These are phyloP conservation scores for Hemileccinum rubropunctum DNA, from an alignment of 768 basidiomycete genomes.

Conservation along the genomic window DNA sequence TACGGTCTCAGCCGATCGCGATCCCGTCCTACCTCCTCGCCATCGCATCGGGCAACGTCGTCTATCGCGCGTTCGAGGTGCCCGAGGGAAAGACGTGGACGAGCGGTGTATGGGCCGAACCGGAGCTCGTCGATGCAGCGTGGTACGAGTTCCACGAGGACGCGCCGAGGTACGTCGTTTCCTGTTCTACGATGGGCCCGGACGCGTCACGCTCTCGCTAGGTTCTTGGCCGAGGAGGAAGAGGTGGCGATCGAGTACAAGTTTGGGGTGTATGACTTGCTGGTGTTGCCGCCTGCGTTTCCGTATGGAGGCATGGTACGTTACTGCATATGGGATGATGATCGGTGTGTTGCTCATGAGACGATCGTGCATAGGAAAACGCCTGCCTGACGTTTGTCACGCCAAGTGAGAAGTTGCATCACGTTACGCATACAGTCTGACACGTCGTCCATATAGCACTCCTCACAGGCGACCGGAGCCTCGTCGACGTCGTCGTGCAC, in stretches of 20 bases:
- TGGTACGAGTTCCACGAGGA: slow-evolving; percentile 91
- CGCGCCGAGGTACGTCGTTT: slow-evolving; percentile 54
- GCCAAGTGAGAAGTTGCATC: slow-evolving; percentile 54
- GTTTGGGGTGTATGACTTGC: slow-evolving; percentile 85
- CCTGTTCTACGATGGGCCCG: background rate
- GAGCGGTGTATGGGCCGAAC: slow-evolving; percentile 89
- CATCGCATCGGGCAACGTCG: slow-evolving; percentile 81
- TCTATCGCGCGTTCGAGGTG: slow-evolving; percentile 62
- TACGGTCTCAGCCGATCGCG: slow-evolving; percentile 83
- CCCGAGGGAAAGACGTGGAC: slow-evolving; percentile 68
- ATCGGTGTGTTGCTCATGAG: background rate
- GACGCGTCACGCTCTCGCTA: slow-evolving; percentile 27
- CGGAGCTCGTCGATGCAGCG: slow-evolving; percentile 70
- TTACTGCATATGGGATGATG: background rate
- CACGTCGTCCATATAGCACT: slow-evolving; percentile 45
- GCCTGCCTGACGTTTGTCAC: slow-evolving; percentile 85
- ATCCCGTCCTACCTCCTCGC: slow-evolving; percentile 91
- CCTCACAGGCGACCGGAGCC: slow-evolving; percentile 78
- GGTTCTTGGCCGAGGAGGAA: slow-evolving; percentile 73
- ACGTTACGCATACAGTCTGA: background rate
- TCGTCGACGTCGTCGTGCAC: slow-evolving; percentile 91
- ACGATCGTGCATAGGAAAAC: slow-evolving; percentile 59
- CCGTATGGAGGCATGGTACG: slow-evolving; percentile 88
- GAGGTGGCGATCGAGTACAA: slow-evolving; percentile 68
- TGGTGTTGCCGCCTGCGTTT: slow-evolving; percentile 88